A percentile compares a stretch with the other conserved stretches of the same genome.
Evolutionary conservation across 2,329 filamentous ascomycete species (phyloP).

Genomic region (Alternaria dauci): DNA sequence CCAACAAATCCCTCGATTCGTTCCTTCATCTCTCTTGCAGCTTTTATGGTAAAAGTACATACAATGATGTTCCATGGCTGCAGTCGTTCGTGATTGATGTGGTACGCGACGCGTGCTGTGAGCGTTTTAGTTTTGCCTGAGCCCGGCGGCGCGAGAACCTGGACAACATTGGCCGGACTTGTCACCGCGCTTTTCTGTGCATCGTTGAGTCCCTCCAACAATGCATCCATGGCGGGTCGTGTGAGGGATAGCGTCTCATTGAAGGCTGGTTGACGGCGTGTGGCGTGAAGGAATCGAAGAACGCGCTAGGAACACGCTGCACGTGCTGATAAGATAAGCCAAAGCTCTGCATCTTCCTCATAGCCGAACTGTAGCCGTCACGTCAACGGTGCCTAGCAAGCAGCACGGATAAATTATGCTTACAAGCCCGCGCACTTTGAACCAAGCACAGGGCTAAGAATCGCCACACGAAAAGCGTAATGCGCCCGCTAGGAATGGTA

Average conservation of each 20-base stretch:
- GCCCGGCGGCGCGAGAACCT: constrained; percentile 70
- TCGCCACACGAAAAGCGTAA: constrained; percentile 13
- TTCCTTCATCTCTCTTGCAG: constrained; percentile 90
- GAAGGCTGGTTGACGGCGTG: background rate
- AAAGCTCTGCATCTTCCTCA: background rate
- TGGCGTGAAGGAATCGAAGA: background rate
- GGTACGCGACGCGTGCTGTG: constrained; percentile 89
- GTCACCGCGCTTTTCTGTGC: constrained; percentile 72
- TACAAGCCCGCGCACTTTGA: background rate
- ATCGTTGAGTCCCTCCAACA: constrained; percentile 69
- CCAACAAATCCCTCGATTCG: constrained; percentile 85
- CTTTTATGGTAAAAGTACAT: constrained; percentile 97
- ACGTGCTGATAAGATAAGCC: constrained; percentile 13
- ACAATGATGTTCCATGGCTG: constrained; percentile 89
- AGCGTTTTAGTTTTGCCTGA: constrained; percentile 95
- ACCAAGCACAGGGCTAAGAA: background rate
- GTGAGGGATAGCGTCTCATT: constrained; percentile 21
- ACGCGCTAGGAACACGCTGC: constrained; percentile 16
- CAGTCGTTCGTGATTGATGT: constrained; percentile 75
- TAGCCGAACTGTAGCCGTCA: background rate
- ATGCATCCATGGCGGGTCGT: constrained; percentile 56
- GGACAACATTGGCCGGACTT: constrained; percentile 66
- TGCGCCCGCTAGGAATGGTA: constrained; percentile 2
- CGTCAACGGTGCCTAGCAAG: background rate
- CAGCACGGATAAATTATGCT: background rate